Base-by-base conservation (phyloP, 495 filamentous ascomycete genomes). In the Aspergillus olivimuriae region DNA sequence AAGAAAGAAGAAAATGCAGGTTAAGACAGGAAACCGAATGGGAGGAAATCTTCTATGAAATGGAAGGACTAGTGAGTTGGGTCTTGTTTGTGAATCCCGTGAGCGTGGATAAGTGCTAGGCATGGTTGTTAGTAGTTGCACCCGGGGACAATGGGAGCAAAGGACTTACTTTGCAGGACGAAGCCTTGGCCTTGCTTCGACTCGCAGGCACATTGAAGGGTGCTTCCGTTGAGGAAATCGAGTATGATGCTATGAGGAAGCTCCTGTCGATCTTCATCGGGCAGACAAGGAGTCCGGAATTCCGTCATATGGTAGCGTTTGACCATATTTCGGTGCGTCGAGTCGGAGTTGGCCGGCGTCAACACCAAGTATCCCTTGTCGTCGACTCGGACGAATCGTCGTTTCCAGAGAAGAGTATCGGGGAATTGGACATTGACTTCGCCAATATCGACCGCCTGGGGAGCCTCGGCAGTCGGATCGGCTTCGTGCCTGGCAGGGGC, bases 351-450 rank as follows among this genome's bases (percentile, higher is more conserved):
- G 18, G 77, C 71, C 17, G 81, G 71, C 10, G 76, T 81, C 43
- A 92, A 70, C 46, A 92, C 78, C 33, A 96, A 60, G 53, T 82
- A 83, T 8, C 90, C 90, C 35, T 82, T 71, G 45, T 74, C 75
- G 57, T 94, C 86, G 35, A 96, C 73, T 39, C 81, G 76, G 66
- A 94, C 80, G 53, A 79, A 82, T 39, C 89, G 80, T 38, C 88
- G 83, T 64, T 94, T 95, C 90, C 90, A 96, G 8, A 96, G 72
- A 17, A 95, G 73, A 34, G 83, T 90, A 58, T 94, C 90, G 1
- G 90, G 89, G 55, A 96, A 94, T 54, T 96, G 90, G 3, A 95
- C 81, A 50, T 96, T 94, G 39, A 94, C 81, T 55, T 95, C 89
- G 30, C 90, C 89, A 58, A 94, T 75, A 39, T 82, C 77, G 20